Evolutionary conservation across 495 filamentous ascomycete species (phyloP).

Genomic region (Podospora sp.): DNA sequence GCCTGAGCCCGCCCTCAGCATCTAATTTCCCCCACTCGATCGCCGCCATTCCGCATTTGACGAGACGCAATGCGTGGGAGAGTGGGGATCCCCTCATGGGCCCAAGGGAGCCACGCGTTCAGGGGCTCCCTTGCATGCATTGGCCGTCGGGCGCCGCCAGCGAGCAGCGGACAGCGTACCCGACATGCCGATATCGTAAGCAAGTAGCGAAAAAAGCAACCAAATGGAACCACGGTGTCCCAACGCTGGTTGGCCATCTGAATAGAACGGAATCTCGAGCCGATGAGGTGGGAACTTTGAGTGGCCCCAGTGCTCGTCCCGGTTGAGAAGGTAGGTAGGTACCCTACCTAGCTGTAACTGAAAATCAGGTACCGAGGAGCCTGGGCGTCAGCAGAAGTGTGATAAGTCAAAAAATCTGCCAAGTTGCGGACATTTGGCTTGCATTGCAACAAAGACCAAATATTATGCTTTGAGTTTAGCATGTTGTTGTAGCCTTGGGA

Average conservation of each 20-base stretch:
- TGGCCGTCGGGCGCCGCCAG: background rate
- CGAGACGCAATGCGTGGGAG: background rate
- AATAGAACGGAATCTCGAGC: background rate
- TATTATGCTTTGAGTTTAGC: background rate
- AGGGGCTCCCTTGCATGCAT: constrained; percentile 1
- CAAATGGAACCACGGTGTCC: background rate
- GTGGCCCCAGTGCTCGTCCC: too few species aligned
- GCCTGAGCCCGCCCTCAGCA: too few species aligned
- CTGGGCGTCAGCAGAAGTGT: background rate
- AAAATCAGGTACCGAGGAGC: background rate
- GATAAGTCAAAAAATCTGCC: too few species aligned
- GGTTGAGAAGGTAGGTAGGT: too few species aligned
- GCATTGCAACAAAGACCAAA: too few species aligned
- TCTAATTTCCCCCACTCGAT: constrained; percentile 5
- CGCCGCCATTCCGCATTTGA: background rate
- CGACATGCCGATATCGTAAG: background rate
- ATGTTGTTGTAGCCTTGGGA: too few species aligned
- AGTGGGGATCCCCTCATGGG: constrained; percentile 5
- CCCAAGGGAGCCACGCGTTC: background rate
- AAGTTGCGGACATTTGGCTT: too few species aligned
- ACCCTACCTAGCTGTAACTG: too few species aligned
- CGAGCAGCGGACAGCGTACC: constrained; percentile 7
- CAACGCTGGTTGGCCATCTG: too few species aligned
- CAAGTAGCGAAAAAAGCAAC: background rate
- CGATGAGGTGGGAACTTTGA: background rate